Conservation (phyloP, 108 stramenopile species). For the Conticribra guillardii region DNA sequence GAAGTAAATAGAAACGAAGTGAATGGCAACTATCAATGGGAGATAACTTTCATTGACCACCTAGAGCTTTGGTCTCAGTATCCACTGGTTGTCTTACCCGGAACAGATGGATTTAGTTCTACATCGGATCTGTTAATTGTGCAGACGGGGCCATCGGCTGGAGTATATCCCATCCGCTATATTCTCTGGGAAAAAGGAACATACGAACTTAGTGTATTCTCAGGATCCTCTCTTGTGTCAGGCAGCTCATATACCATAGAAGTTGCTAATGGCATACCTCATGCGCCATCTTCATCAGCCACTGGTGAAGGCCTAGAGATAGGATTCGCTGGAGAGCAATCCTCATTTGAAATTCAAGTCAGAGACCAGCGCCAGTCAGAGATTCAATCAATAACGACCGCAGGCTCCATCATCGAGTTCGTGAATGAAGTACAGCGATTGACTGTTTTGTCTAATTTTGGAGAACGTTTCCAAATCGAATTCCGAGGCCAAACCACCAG, state of each 20-base stretch:
- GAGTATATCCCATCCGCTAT: constrained; percentile 74
- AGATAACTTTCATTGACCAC: constrained; percentile 68
- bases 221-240: constrained; percentile 52
- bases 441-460: constrained; percentile 13
- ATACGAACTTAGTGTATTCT: constrained; percentile 59
- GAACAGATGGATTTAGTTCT: constrained; percentile 33
- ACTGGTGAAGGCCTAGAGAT: constrained; percentile 47
- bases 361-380: constrained; percentile 60
- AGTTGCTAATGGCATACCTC: constrained; percentile 48
- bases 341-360: constrained; percentile 58
- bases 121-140: constrained; percentile 22
- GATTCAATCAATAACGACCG: constrained; percentile 63
- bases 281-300: constrained; percentile 60
- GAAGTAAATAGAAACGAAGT: constrained; percentile 25
- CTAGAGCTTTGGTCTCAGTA: constrained; percentile 53
- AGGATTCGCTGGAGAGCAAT: constrained; percentile 69
- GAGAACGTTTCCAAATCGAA: constrained; percentile 23
- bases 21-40: constrained; percentile 51
- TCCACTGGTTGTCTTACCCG: constrained; percentile 48
- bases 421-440: constrained; percentile 39
- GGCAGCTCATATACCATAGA: constrained; percentile 64
- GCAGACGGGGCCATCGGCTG: constrained; percentile 37
- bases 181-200: constrained; percentile 65
- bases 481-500: constrained; percentile 37
- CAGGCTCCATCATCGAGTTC: constrained; percentile 26